phyloP scores from a whole-genome alignment of 371 early-diverging fungal species.

The Entomophthora muscae region DNA sequence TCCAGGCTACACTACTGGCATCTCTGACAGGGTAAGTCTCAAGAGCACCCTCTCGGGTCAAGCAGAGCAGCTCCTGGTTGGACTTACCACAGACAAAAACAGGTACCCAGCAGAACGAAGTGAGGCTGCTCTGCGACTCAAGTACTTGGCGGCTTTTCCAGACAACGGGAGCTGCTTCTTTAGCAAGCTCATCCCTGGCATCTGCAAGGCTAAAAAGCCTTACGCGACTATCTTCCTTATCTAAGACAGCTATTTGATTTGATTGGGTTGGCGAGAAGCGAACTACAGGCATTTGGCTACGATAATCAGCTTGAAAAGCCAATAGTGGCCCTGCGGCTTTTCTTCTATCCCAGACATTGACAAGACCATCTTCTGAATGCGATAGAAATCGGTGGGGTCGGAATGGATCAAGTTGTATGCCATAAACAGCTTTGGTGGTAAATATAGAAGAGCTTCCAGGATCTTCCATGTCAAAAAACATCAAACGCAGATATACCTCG shows the following conservation, averaged over 20 bases:
- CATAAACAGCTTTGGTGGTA: constrained; percentile 53
- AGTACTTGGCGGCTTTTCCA: neutral
- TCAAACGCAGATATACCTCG: constrained; percentile 15
- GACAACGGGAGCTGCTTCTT: neutral
- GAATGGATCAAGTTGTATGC: constrained; percentile 52
- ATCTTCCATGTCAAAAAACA: neutral
- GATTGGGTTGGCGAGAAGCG: neutral
- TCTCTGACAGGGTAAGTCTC: neutral
- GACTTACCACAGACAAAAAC: neutral
- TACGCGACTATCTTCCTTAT: neutral
- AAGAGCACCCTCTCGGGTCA: neutral
- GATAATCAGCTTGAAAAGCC: constrained; percentile 11
- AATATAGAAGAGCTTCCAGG: constrained; percentile 18
- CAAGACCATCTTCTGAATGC: constrained; percentile 44
- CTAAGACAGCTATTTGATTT: neutral
- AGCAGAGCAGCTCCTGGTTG: neutral
- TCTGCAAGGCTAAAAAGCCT: neutral
- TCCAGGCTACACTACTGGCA: neutral
- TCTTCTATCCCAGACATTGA: constrained; percentile 64
- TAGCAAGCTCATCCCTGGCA: neutral
- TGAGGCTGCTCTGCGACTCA: neutral
- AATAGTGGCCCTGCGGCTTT: constrained; percentile 38
- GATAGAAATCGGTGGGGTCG: constrained; percentile 47
- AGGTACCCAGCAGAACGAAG: neutral
- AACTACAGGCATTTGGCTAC: neutral